phyloP scores from a whole-genome alignment of 257 asterid genomes.

The Pogostemon cablin region DNA sequence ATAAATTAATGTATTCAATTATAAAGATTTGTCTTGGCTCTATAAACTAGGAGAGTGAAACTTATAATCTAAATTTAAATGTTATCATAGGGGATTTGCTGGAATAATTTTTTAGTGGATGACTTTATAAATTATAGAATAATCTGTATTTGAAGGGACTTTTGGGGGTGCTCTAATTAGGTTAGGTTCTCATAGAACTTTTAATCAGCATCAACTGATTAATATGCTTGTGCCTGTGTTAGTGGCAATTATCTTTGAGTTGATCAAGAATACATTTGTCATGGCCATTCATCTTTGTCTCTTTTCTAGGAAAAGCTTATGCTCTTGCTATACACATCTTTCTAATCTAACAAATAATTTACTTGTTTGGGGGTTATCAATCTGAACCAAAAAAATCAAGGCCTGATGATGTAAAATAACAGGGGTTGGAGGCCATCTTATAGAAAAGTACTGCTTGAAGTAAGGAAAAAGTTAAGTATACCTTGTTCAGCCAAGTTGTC shows the following conservation, averaged over 20 bases:
- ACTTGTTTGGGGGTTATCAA: not conserved
- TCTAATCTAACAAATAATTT: not conserved
- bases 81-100: too few relatives aligned
- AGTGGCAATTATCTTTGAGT: slow-evolving; percentile 19
- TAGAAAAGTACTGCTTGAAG: slow-evolving; percentile 75
- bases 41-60: too few relatives aligned
- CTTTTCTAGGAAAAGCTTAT: not conserved
- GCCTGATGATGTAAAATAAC: slow-evolving; percentile 21
- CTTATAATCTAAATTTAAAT: too few relatives aligned
- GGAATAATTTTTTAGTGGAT: too few relatives aligned
- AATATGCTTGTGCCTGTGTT: not conserved
- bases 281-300: not conserved
- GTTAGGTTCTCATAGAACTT: not conserved
- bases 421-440: slow-evolving; percentile 99
- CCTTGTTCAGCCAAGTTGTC: slow-evolving; percentile 84
- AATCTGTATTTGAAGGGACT: too few relatives aligned
- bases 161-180: not conserved
- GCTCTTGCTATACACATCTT: slow-evolving; percentile 7
- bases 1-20: too few relatives aligned
- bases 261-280: not conserved
- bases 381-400: slow-evolving; percentile 26
- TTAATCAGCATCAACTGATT: too few relatives aligned
- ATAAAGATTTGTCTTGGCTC: too few relatives aligned
- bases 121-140: too few relatives aligned
- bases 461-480: slow-evolving; percentile 66